phyloP scores from a whole-genome alignment of 2,329 filamentous ascomycete genomes.

The Epichloe coenophiala region DNA sequence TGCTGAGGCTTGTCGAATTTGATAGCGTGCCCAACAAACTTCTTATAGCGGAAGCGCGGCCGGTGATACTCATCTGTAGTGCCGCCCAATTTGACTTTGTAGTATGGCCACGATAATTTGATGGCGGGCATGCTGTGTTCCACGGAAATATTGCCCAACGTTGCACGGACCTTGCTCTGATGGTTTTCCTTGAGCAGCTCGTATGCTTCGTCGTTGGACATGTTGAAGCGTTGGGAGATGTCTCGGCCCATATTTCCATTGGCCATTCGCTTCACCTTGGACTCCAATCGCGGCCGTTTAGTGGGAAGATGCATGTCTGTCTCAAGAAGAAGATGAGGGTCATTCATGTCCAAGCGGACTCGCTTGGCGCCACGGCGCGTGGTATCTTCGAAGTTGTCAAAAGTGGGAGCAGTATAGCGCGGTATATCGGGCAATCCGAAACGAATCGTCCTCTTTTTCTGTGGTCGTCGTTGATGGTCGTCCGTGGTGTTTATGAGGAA shows the following conservation, averaged over 20 bases:
- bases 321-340: conserved; percentile 76
- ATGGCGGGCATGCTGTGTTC: conserved; percentile 89
- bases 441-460: conserved; percentile 53
- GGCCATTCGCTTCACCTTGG: conserved; percentile 51
- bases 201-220: conserved; percentile 92
- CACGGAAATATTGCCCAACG: conserved; percentile 78
- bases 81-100: conserved; percentile 68
- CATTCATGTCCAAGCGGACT: conserved; percentile 74
- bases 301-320: conserved; percentile 51
- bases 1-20: conserved; percentile 58
- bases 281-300: conserved; percentile 43
- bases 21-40: conserved; percentile 51
- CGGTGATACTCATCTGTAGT: conserved; percentile 74
- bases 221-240: conserved; percentile 75
- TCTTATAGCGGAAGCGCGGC: conserved; percentile 61
- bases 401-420: conserved; percentile 51
- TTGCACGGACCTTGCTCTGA: conserved; percentile 88
- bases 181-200: conserved; percentile 94
- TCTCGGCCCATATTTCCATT: conserved; percentile 59
- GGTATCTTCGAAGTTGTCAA: conserved; percentile 67
- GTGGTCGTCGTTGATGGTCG: conserved; percentile 36
- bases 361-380: conserved; percentile 63
- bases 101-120: conserved; percentile 90
- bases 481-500: conserved; percentile 38
- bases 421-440: conserved; percentile 45